phyloP scores from a whole-genome alignment of 2,329 filamentous ascomycete genomes.

The Neofusicoccum parvum region DNA sequence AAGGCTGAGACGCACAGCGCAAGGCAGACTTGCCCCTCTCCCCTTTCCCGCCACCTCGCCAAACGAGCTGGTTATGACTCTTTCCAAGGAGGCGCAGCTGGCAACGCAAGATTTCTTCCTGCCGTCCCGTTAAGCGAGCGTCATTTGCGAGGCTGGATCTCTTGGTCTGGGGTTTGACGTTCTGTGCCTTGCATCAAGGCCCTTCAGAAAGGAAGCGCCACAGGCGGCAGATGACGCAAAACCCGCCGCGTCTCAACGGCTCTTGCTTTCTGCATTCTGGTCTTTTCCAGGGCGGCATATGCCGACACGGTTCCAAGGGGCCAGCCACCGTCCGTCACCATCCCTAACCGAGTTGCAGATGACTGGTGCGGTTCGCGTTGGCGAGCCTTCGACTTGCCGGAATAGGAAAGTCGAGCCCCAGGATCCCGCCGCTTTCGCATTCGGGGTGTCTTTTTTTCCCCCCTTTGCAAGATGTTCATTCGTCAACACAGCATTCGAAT shows the following conservation, averaged over 20 bases:
- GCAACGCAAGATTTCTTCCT: too few relatives aligned
- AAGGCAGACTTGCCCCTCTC: too few relatives aligned
- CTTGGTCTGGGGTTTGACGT: too few relatives aligned
- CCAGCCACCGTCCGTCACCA: not conserved
- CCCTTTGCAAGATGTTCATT: too few relatives aligned
- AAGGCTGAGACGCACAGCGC: too few relatives aligned
- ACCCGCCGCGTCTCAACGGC: not conserved
- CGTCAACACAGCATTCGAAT: too few relatives aligned
- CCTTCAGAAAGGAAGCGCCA: not conserved
- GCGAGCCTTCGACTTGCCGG: not conserved
- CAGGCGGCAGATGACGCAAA: conserved; percentile 10
- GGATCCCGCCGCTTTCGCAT: too few relatives aligned
- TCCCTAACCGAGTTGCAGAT: not conserved
- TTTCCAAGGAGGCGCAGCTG: too few relatives aligned
- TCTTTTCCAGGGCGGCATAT: not conserved
- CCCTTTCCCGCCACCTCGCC: too few relatives aligned
- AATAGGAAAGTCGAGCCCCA: not conserved
- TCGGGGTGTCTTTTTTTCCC: too few relatives aligned
- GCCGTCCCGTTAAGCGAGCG: not conserved
- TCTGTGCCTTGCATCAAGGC: not conserved
- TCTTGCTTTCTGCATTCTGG: not conserved
- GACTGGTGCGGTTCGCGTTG: not conserved
- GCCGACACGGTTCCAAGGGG: not conserved
- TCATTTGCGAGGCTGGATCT: not conserved
- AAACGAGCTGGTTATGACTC: too few relatives aligned